Conservation (phyloP, 2,329 filamentous ascomycete species). For the Sporothrix luriei region DNA sequence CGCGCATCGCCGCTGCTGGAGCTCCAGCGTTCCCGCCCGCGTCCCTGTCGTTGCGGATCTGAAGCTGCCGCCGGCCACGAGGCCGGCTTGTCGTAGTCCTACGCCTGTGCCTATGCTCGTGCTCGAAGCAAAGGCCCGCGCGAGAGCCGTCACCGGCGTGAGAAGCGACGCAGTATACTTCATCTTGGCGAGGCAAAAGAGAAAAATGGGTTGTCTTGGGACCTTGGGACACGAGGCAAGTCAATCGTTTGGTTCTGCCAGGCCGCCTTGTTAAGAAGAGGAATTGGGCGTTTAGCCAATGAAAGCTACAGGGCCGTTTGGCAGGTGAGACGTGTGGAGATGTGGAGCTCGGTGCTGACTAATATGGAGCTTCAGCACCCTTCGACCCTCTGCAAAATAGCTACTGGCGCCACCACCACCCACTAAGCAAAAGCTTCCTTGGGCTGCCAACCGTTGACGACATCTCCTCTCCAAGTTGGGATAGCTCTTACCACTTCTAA, state of each 20-base stretch:
- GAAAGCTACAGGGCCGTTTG: neutral
- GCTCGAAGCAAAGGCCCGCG: slow-evolving; percentile 47
- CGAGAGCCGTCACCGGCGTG: slow-evolving; percentile 51
- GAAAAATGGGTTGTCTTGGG: neutral
- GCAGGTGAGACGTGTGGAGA: neutral
- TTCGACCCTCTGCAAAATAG: slow-evolving; percentile 6
- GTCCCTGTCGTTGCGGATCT: neutral
- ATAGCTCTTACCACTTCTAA: neutral
- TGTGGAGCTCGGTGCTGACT: slow-evolving; percentile 7
- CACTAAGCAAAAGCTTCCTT: too few species aligned
- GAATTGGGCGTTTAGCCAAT: neutral
- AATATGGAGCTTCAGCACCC: neutral
- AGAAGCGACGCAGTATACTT: slow-evolving; percentile 46
- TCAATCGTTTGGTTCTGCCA: neutral
- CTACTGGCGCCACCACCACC: neutral
- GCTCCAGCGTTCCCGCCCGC: too few species aligned
- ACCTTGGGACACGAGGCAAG: neutral
- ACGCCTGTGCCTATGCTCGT: neutral
- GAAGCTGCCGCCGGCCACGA: neutral
- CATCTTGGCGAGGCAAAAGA: slow-evolving; percentile 42
- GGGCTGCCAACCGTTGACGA: neutral
- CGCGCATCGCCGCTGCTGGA: slow-evolving; percentile 1
- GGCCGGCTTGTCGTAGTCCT: neutral
- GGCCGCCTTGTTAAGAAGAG: neutral
- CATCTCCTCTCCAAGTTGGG: neutral